Evolutionary conservation across 192 early-diverging fungal genomes (phyloP), one percentile per base, ranked within the genome.

Genomic region (Coemansia sp.): DNA sequence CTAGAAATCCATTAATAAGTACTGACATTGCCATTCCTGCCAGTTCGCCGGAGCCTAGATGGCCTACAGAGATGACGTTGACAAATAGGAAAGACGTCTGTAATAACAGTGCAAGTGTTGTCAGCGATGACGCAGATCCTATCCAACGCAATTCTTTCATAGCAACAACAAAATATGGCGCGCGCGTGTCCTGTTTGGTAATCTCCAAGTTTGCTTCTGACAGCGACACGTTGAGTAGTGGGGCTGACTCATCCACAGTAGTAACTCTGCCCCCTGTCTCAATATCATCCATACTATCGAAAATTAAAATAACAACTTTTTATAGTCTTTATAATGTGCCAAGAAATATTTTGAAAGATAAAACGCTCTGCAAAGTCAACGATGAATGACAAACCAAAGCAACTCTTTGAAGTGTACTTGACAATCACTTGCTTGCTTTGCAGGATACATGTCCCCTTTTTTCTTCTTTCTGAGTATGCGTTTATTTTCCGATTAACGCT

Each of bases 11-110:
- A 23, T 52, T 3, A 60, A 82, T 88, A 82, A 86, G 87, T 31
- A 81, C 77, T 4, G 82, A 84, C 21, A 88, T 60, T 1, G 88
- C 78, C 3, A 85, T 75, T 0, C 84, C 83, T n/a, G 85, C 85
- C 49, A 88, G 65, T 68, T 88, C 81, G 76, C 24, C 51, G 5
- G 60, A 18, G 21, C 60, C 78, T 21, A 86, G 61, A 54, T 85
- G 87, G n/a, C 87, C 84, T 12, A 87, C 66, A 1, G 76, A 72
- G 30, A 87, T 68, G 27, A 87, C 76, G 71, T 78, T 85, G 23
- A 80, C 76, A 34, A 86, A 53, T 56, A 86, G 78, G 27, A 88
- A 63, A 16, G 81, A 80, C 31, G 82, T 82, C 34, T 87, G 85
- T n/a, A 88, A 61, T 7, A 87, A 26, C 58, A 83, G 84, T 5